A percentile compares a stretch with the other conserved stretches of the same genome.
phyloP scores from a whole-genome alignment of 2,329 filamentous ascomycete species.

The Colletotrichum sp. region DNA sequence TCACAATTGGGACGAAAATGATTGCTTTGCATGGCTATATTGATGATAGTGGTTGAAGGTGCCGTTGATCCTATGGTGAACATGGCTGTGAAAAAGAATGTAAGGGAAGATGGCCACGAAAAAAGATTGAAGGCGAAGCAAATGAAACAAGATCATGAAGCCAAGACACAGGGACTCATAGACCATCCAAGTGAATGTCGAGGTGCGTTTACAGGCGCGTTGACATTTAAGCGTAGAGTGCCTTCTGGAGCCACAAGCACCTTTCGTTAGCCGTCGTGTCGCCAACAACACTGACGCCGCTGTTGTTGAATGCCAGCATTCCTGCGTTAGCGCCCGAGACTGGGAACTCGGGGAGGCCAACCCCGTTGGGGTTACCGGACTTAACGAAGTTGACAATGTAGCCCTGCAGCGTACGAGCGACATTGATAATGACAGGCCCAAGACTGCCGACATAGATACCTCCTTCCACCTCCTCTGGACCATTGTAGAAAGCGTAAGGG shows the following conservation, averaged over 20 bases:
- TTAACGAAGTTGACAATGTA: slow-evolving; percentile 36
- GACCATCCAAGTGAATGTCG: not conserved
- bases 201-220: not conserved
- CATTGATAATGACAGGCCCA: slow-evolving; percentile 23
- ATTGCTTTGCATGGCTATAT: not conserved
- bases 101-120: not conserved
- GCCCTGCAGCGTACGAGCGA: slow-evolving; percentile 34
- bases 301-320: slow-evolving; percentile 5
- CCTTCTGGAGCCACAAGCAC: slow-evolving; percentile 31
- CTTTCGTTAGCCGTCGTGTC: slow-evolving; percentile 27
- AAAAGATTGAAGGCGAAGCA: rapidly evolving
- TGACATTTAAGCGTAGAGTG: not conserved
- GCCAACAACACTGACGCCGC: not conserved
- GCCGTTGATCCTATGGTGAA: not conserved
- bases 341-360: slow-evolving; percentile 5
- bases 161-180: not conserved
- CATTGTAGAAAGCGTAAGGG: slow-evolving; percentile 54
- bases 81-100: not conserved
- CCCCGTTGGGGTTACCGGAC: slow-evolving; percentile 31
- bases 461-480: slow-evolving; percentile 10
- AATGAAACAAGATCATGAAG: not conserved
- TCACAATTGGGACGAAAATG: not conserved
- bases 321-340: slow-evolving; percentile 12
- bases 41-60: not conserved
- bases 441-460: not conserved